phyloP scores from a whole-genome alignment of 2,329 filamentous ascomycete species.

The Penicillium sumatraense region DNA sequence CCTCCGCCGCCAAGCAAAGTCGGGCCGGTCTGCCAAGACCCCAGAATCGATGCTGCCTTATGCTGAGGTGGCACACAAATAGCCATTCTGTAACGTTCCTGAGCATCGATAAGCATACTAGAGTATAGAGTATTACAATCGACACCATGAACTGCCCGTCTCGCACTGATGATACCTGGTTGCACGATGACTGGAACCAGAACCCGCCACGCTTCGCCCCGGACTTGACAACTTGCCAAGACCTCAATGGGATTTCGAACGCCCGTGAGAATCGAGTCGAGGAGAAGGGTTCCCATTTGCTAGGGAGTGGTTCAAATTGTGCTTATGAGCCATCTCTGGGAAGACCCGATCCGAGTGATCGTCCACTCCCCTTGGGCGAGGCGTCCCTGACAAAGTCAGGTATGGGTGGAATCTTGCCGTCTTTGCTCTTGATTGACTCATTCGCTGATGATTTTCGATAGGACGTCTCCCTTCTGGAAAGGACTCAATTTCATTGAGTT shows the following conservation, averaged over 20 bases:
- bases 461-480: conserved; percentile 26
- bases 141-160: conserved; percentile 60
- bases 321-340: background rate
- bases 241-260: conserved; percentile 61
- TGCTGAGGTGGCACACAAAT: background rate
- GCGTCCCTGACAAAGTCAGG: conserved; percentile 37
- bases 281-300: background rate
- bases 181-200: conserved; percentile 60
- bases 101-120: background rate
- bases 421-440: background rate
- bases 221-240: conserved; percentile 58
- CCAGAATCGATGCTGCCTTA: conserved; percentile 1
- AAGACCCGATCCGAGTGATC: conserved; percentile 11
- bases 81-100: background rate
- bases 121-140: background rate
- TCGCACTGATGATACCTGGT: conserved; percentile 54
- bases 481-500: conserved; percentile 6
- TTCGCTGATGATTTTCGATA: conserved; percentile 9
- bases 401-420: conserved; percentile 9
- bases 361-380: conserved; percentile 8
- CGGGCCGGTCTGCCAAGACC: conserved; percentile 2
- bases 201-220: conserved; percentile 56
- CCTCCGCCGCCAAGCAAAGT: conserved; percentile 4
- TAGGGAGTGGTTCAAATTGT: conserved; percentile 10
- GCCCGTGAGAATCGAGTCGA: conserved; percentile 46